A percentile compares a stretch with the other conserved stretches of the same genome.
These are phyloP conservation scores for Penicillium sp. DNA, from an alignment of 2,329 filamentous ascomycete species.

Conservation along the genomic window DNA sequence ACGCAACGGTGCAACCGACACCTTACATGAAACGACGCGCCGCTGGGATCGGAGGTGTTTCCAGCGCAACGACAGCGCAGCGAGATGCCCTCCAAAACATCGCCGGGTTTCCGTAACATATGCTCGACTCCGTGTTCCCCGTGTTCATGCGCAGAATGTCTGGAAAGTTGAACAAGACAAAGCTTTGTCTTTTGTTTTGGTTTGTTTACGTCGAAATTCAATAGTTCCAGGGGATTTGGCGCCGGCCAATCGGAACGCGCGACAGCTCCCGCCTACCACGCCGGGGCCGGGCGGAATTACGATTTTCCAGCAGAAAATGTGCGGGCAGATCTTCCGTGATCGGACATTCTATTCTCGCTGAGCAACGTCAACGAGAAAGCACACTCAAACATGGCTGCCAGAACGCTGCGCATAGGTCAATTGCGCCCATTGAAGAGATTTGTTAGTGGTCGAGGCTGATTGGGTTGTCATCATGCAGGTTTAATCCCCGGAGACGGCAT, in stretches of 20 bases:
- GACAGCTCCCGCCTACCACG: background rate
- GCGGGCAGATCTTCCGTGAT: conserved; percentile 4
- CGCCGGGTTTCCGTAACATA: background rate
- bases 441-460: conserved; percentile 17
- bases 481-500: conserved; percentile 98
- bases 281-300: conserved; percentile 6
- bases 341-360: conserved; percentile 21
- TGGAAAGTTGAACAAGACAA: background rate
- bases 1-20: background rate
- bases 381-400: conserved; percentile 53
- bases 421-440: conserved; percentile 15
- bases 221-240: background rate
- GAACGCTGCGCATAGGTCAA: conserved; percentile 66
- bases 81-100: background rate
- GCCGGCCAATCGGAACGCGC: conserved; percentile 8
- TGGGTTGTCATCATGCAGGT: conserved; percentile 49
- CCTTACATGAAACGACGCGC: no score
- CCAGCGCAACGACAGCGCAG: background rate
- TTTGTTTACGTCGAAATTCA: background rate
- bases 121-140: background rate
- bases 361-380: conserved; percentile 9
- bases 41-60: no score
- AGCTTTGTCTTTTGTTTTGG: background rate
- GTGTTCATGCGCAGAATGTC: background rate
- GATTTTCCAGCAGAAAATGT: conserved; percentile 9